Percentiles rank a stretch among this genome's conserved stretches.
Conservation (phyloP, 2,329 filamentous ascomycete genomes). For the Apiospora saccharicola region DNA sequence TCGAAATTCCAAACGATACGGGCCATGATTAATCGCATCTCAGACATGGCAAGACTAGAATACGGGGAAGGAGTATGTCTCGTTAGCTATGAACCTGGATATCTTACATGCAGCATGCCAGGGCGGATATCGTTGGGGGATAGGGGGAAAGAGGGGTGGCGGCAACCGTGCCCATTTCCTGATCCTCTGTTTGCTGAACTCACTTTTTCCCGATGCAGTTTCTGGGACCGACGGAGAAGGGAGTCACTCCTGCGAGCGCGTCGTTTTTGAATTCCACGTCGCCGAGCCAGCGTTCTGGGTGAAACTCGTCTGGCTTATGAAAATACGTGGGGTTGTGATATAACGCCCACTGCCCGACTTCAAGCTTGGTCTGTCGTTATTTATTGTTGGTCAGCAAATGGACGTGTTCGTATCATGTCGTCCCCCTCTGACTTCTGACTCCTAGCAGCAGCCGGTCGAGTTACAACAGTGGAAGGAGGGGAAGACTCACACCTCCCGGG, state of each 20-base stretch:
- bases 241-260: constrained; percentile 44
- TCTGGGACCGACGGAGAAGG: constrained; percentile 48
- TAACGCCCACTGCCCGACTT: constrained; percentile 46
- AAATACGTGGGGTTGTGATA: constrained; percentile 47
- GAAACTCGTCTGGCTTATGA: constrained; percentile 45
- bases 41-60: constrained; percentile 43
- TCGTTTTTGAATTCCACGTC: constrained; percentile 44
- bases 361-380: constrained; percentile 39
- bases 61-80: too few species aligned
- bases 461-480: too few species aligned
- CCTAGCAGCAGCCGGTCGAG: too few species aligned
- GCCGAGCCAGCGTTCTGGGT: constrained; percentile 49
- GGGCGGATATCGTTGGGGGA: too few species aligned
- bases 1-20: constrained; percentile 48
- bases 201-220: constrained; percentile 49
- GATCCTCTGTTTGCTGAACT: neutral
- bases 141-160: too few species aligned
- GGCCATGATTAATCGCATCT: constrained; percentile 48
- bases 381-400: neutral
- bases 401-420: too few species aligned
- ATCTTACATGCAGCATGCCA: too few species aligned
- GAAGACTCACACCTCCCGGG: constrained; percentile 30
- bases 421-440: too few species aligned
- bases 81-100: too few species aligned
- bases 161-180: too few species aligned